phyloP scores from a whole-genome alignment of 305 asterid genomes.

The Andrographis paniculata region DNA sequence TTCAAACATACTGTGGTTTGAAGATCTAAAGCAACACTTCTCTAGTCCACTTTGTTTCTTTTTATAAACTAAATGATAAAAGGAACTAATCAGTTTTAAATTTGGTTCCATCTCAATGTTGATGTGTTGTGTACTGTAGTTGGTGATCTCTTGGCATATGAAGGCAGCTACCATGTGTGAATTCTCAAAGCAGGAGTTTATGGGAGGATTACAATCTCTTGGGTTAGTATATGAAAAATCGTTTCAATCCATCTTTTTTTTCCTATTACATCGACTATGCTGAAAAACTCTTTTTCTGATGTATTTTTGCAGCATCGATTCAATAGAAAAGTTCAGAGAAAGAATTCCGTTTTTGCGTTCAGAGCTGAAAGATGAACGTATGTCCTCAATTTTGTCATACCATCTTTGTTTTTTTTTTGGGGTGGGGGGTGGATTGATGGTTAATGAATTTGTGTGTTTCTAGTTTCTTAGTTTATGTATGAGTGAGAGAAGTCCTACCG shows the following conservation, averaged over 20 bases:
- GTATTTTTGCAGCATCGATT: constrained; percentile 69
- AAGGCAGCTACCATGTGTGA: constrained; percentile 99
- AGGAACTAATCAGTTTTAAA: neutral
- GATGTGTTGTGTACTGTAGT: constrained; percentile 28
- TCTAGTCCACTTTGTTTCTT: too few relatives aligned
- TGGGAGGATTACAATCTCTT: constrained; percentile 83
- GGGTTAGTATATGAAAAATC: constrained; percentile 50
- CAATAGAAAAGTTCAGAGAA: constrained; percentile 86
- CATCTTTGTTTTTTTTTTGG: neutral
- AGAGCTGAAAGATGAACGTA: constrained; percentile 96
- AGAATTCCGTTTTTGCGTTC: constrained; percentile 87
- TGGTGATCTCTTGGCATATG: constrained; percentile 99
- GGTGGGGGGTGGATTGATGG: too few relatives aligned
- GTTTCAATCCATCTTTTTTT: neutral
- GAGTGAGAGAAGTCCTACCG: neutral
- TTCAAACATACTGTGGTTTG: too few relatives aligned
- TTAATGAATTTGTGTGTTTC: neutral
- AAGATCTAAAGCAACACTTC: too few relatives aligned
- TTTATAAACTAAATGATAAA: too few relatives aligned
- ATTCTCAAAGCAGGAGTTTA: constrained; percentile 92
- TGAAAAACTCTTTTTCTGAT: constrained; percentile 15
- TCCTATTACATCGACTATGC: constrained; percentile 1
- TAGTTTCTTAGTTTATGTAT: neutral
- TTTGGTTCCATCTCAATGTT: neutral
- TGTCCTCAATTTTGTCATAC: constrained; percentile 12